Evolutionary conservation across 192 early-diverging fungal species (phyloP), one percentile per base, ranked within the genome.

Genomic region (Chytriomyces sp.): DNA sequence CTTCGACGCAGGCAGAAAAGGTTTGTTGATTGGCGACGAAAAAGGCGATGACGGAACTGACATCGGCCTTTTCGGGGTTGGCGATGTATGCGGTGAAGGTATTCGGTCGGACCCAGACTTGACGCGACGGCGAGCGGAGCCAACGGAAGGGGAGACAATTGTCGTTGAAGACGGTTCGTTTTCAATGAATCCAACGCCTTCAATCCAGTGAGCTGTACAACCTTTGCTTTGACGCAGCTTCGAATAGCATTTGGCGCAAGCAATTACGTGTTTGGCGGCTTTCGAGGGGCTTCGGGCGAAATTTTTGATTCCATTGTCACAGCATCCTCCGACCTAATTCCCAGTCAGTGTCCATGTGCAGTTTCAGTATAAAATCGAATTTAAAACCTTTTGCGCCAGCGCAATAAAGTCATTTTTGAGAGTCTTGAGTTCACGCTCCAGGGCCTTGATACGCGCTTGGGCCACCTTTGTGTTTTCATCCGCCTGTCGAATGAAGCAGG

Each of bases 121-220:
- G 14, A 22, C 59, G 32, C 59, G 26, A 5, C 59, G 59, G 25
- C 59, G 59, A 36, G 28, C n/a, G 14, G 30, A 34, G 12, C 12
- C 33, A 61, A 61, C 31, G 17, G 59, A 61, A 10, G 59, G 59
- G 25, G 59, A 34, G 31, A 61, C 33, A 36, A 36, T 2, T 61
- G 31, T 61, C n/a, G 56, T 25, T 14, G 17, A 17, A n/a, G 56
- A 58, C 12, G 17, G n/a, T 36, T 61, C 59, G 2, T 61, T 36
- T 14, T 57, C 55, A 14, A 61, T 30, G 17, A 22, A 61, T 10
- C 59, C 59, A 36, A 61, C 59, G 25, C 59, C 59, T 36, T 61
- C 59, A 32, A 61, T 36, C 59, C 59, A 61, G 10, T 61, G 25
- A 22, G 59, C 59, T 10, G 12, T 8, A 36, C 32, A 34, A 3